Percentiles rank a stretch among this genome's conserved stretches.
Evolutionary conservation across 164 flowering plant genomes (phyloP).

Genomic region (Paratinospora sagittata): DNA sequence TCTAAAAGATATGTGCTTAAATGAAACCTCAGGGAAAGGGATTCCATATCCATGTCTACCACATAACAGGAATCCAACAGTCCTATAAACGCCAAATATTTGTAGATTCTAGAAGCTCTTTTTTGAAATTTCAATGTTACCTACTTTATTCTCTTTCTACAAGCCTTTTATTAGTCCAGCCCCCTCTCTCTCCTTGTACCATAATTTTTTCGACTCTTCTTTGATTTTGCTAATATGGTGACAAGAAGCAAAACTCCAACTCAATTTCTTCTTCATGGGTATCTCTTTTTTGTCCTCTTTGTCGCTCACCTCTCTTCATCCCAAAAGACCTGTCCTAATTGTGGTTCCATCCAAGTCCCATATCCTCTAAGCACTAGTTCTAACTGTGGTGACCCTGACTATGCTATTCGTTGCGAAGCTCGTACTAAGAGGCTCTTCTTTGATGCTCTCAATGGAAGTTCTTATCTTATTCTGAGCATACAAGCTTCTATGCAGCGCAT

Average conservation of each 20-base stretch:
- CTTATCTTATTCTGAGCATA: constrained; percentile 43
- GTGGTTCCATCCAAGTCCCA: constrained; percentile 53
- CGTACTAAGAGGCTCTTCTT: constrained; percentile 41
- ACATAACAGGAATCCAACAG: constrained; percentile 25
- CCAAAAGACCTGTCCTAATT: constrained; percentile 44
- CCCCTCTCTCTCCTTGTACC: constrained; percentile 19
- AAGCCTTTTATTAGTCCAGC: constrained; percentile 21
- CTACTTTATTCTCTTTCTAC: constrained; percentile 36
- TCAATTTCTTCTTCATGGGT: constrained; percentile 5
- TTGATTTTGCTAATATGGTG: constrained; percentile 21
- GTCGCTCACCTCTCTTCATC: constrained; percentile 22
- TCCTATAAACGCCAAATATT: constrained; percentile 23
- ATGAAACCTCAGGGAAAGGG: constrained; percentile 5
- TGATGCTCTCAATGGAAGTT: constrained; percentile 48
- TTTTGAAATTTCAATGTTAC: constrained; percentile 14
- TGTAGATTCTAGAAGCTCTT: constrained; percentile 25
- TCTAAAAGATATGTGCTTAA: constrained; percentile 13
- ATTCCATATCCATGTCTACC: constrained; percentile 14
- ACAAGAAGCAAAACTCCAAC: constrained; percentile 1
- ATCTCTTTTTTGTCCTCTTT: constrained; percentile 20
- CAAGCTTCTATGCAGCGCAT: constrained; percentile 32
- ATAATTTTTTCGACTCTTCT: constrained; percentile 15
- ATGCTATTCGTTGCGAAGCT: constrained; percentile 45
- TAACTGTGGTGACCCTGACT: constrained; percentile 45
- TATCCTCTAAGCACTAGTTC: constrained; percentile 59